phyloP scores from a whole-genome alignment of 2,329 filamentous ascomycete genomes.

The Aspergillus viridinutans region DNA sequence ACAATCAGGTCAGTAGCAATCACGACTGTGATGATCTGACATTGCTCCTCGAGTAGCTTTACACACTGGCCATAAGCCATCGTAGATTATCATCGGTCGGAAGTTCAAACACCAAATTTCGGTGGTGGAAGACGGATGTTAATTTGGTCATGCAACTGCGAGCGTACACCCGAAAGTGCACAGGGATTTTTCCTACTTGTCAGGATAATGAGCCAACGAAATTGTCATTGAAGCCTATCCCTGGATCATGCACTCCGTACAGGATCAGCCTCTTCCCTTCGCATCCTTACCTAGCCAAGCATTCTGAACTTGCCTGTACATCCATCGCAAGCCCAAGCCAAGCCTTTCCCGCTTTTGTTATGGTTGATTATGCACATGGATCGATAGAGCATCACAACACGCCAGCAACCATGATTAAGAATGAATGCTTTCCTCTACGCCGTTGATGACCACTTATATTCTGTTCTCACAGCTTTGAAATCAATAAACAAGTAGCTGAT shows the following conservation, averaged over 20 bases:
- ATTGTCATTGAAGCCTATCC: neutral
- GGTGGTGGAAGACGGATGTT: neutral
- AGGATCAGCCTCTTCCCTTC: neutral
- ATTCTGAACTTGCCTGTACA: slow-evolving; percentile 12
- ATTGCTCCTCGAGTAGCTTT: neutral
- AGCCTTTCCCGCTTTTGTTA: slow-evolving; percentile 4
- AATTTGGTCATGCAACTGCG: neutral
- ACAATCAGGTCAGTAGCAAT: neutral
- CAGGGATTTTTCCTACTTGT: neutral
- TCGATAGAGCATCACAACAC: neutral
- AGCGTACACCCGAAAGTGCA: neutral
- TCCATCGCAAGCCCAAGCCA: slow-evolving; percentile 6
- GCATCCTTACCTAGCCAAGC: slow-evolving; percentile 19
- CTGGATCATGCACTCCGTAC: neutral
- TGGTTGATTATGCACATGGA: slow-evolving; percentile 4
- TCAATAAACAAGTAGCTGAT: neutral
- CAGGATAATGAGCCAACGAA: neutral
- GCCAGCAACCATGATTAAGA: neutral
- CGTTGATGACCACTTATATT: neutral
- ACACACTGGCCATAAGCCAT: neutral
- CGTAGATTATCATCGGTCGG: neutral
- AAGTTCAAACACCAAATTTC: neutral
- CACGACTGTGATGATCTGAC: neutral
- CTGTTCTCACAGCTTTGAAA: neutral
- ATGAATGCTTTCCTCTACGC: neutral